These are phyloP conservation scores for Astragalus membranaceus DNA, from an alignment of 306 rosid genomes.

Conservation along the genomic window DNA sequence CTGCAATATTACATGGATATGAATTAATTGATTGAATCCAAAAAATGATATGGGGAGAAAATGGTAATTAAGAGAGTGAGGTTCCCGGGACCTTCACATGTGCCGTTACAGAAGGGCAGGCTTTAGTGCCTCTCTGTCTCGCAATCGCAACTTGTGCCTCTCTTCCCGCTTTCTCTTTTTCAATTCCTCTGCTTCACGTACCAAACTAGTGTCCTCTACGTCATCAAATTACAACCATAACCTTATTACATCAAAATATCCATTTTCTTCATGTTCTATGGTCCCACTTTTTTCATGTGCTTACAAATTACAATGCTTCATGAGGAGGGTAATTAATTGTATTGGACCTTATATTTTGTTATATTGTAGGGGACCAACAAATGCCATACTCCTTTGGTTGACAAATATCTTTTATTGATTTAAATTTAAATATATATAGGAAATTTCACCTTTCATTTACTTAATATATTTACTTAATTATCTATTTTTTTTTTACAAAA, in stretches of 20 bases:
- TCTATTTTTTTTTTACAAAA: too few species aligned
- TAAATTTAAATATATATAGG: too few species aligned
- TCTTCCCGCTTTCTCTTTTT: slow-evolving; percentile 41
- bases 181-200: slow-evolving; percentile 19
- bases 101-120: slow-evolving; percentile 68
- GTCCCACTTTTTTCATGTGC: slow-evolving; percentile 8
- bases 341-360: not conserved
- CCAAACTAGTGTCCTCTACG: slow-evolving; percentile 19
- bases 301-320: not conserved
- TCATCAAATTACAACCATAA: slow-evolving; percentile 14
- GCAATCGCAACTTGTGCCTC: too few species aligned
- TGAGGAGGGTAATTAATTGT: not conserved
- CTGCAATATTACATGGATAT: too few species aligned
- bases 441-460: too few species aligned
- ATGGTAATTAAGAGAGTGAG: not conserved
- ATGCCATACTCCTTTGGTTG: not conserved
- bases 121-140: slow-evolving; percentile 60
- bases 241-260: slow-evolving; percentile 22
- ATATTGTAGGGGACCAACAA: not conserved
- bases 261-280: not conserved
- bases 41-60: too few species aligned
- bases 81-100: slow-evolving; percentile 66
- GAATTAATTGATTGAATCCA: too few species aligned
- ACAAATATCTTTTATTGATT: not conserved
- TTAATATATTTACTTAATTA: too few species aligned